A percentile compares a stretch with the other conserved stretches of the same genome.
Conservation (phyloP, 371 early-diverging fungal genomes). For the Thermomucor indicae-seudaticae region DNA sequence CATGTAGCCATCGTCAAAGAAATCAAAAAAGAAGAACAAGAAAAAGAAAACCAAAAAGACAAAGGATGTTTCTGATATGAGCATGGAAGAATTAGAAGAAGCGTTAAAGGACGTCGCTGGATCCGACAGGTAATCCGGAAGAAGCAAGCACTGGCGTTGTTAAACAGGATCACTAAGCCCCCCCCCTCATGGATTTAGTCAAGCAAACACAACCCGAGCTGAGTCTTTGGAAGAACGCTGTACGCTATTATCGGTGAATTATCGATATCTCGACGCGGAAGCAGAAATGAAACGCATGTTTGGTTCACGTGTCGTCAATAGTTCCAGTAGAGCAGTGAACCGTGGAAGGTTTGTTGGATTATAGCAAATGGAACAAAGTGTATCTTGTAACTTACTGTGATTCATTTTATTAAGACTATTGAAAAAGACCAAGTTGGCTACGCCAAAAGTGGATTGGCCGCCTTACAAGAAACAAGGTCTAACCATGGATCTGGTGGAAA, state of each 20-base stretch:
- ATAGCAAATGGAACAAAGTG: neutral
- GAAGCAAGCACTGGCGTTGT: slow-evolving; percentile 26
- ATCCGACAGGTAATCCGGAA: slow-evolving; percentile 6
- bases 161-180: neutral
- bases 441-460: slow-evolving; percentile 79
- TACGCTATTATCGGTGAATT: slow-evolving; percentile 59
- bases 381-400: neutral
- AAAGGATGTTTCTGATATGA: slow-evolving; percentile 45
- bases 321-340: slow-evolving; percentile 42
- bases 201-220: neutral
- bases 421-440: slow-evolving; percentile 62
- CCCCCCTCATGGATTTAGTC: neutral
- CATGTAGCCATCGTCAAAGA: slow-evolving; percentile 2
- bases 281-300: slow-evolving; percentile 88
- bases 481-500: slow-evolving; percentile 65
- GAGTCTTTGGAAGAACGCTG: slow-evolving; percentile 21
- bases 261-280: slow-evolving; percentile 73
- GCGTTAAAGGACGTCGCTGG: slow-evolving; percentile 52
- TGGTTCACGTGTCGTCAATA: slow-evolving; percentile 77
- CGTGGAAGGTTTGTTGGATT: slow-evolving; percentile 16
- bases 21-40: slow-evolving; percentile 39
- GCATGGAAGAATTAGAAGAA: slow-evolving; percentile 59
- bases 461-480: slow-evolving; percentile 65
- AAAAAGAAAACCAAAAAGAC: slow-evolving; percentile 42
- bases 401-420: slow-evolving; percentile 17